phyloP scores from a whole-genome alignment of 805 yeast species.

The Sporopachydermia lactativora region DNA sequence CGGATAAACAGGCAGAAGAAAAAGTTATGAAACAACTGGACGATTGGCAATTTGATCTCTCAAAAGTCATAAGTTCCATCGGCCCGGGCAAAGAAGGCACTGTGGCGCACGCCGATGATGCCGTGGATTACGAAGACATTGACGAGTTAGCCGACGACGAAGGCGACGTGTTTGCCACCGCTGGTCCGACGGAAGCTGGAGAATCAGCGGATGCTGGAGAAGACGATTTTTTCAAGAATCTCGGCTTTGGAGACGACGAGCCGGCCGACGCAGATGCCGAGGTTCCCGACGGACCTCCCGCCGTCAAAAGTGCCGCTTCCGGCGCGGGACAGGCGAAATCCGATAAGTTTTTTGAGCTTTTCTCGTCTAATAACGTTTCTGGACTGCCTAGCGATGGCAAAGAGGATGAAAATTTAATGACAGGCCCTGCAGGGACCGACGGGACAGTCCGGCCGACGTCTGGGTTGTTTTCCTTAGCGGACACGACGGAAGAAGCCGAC shows the following conservation, averaged over 20 bases:
- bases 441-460: not conserved
- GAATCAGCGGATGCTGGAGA: constrained; percentile 15
- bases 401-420: constrained; percentile 2
- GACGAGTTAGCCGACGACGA: constrained; percentile 93
- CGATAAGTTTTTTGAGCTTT: not conserved
- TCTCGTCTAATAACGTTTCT: not conserved
- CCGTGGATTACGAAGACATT: constrained; percentile 86
- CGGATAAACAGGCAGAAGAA: no score
- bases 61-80: not conserved
- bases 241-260: constrained; percentile 8
- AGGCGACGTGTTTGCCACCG: constrained; percentile 15
- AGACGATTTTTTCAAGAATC: constrained; percentile 10
- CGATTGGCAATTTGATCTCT: no score
- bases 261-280: constrained; percentile 27
- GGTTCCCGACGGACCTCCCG: constrained; percentile 22
- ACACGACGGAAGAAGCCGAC: not conserved
- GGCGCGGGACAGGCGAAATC: not conserved
- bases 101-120: constrained; percentile 77
- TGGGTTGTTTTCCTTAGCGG: not conserved
- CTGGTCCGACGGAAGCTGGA: constrained; percentile 8
- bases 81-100: constrained; percentile 28
- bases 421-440: constrained; percentile 2
- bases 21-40: no score
- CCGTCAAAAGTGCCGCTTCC: not conserved
- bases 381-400: no score